phyloP scores from a whole-genome alignment of 2,329 filamentous ascomycete genomes.

The Fusarium sp. region DNA sequence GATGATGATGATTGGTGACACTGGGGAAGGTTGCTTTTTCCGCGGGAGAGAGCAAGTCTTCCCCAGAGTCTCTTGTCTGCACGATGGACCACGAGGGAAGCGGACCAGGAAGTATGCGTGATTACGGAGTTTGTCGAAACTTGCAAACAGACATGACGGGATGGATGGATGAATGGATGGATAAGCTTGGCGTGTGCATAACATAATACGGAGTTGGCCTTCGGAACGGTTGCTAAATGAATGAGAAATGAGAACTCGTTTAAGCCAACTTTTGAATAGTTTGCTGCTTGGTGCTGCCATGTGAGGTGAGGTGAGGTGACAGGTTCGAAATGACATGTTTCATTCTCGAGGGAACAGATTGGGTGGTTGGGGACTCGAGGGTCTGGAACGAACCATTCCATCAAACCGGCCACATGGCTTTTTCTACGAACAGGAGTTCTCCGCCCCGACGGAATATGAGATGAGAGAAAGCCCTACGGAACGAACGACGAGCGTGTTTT shows the following conservation, averaged over 20 bases:
- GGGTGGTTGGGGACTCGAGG: background rate
- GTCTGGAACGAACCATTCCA: conserved; percentile 12
- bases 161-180: conserved; percentile 16
- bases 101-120: conserved; percentile 23
- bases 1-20: conserved; percentile 14
- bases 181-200: conserved; percentile 34
- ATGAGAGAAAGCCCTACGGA: background rate
- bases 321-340: conserved; percentile 9
- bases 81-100: conserved; percentile 15
- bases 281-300: background rate
- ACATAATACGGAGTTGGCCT: conserved; percentile 42
- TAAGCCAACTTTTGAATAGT: conserved; percentile 21
- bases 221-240: conserved; percentile 43
- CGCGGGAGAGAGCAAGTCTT: conserved; percentile 20
- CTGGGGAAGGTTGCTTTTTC: conserved; percentile 25
- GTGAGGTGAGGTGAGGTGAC: background rate
- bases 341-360: background rate
- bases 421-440: background rate
- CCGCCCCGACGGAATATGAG: background rate
- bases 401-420: conserved; percentile 11
- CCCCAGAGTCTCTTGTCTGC: conserved; percentile 19
- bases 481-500: background rate
- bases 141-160: conserved; percentile 11
- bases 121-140: conserved; percentile 33
- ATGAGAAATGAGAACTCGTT: conserved; percentile 45